Evolutionary conservation across 345 rosid species (phyloP).

Genomic region (Dipteronia sinensis): DNA sequence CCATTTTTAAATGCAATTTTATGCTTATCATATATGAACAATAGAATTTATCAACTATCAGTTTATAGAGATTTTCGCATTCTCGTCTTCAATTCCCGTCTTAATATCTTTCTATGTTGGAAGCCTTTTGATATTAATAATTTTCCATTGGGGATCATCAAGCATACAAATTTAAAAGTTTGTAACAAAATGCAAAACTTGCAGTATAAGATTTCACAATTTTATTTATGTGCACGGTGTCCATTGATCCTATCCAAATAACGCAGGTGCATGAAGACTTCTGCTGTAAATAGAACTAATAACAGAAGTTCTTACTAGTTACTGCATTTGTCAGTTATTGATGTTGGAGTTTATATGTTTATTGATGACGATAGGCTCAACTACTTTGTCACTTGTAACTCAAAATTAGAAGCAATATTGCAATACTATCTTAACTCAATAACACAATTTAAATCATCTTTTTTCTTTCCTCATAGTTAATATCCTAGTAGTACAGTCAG

Average conservation of each 20-base stretch:
- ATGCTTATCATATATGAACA: background rate
- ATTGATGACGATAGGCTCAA: background rate
- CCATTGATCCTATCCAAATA: background rate
- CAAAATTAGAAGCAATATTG: background rate
- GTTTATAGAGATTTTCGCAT: background rate
- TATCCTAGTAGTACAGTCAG: background rate
- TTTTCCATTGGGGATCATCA: background rate
- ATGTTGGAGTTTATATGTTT: background rate
- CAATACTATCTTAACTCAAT: background rate
- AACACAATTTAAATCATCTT: background rate
- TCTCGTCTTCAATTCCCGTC: too few species aligned
- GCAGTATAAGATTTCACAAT: background rate
- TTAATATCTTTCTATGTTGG: too few species aligned
- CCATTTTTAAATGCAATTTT: background rate
- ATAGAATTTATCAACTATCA: background rate
- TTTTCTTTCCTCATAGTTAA: background rate
- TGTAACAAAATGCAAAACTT: background rate
- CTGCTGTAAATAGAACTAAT: background rate
- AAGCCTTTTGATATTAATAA: too few species aligned
- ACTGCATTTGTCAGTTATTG: too few species aligned
- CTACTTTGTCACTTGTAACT: background rate
- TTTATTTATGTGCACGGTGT: too few species aligned
- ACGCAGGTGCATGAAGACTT: background rate
- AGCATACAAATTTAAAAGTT: too few species aligned
- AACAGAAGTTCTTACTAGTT: too few species aligned